Percentiles rank a stretch among this genome's conserved stretches.
phyloP scores from a whole-genome alignment of 106 monocot genomes.

The Dactylorhiza incarnata region DNA sequence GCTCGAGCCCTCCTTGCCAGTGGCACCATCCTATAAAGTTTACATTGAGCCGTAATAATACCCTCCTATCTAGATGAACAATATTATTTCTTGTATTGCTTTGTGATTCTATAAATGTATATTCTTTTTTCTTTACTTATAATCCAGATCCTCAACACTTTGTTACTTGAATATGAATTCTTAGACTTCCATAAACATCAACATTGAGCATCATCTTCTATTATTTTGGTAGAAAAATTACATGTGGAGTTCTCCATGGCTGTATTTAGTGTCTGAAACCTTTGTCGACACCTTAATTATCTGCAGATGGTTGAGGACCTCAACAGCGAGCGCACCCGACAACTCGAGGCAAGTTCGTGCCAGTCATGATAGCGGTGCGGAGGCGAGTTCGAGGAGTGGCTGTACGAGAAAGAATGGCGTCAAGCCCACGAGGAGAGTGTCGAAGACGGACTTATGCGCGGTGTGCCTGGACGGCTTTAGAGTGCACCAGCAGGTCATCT shows the following conservation, averaged over 20 bases:
- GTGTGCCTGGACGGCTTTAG: constrained; percentile 44
- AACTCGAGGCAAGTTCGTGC: background rate
- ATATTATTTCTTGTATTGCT: too few relatives aligned
- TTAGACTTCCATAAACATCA: background rate
- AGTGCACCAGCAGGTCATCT: constrained; percentile 13
- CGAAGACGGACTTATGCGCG: constrained; percentile 31
- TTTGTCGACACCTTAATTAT: background rate
- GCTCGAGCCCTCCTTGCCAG: too few relatives aligned
- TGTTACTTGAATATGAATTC: too few relatives aligned
- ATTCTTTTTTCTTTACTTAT: too few relatives aligned
- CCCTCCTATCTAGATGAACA: too few relatives aligned
- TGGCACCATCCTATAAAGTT: too few relatives aligned
- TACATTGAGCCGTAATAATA: too few relatives aligned
- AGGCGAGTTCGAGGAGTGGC: background rate
- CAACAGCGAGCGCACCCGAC: background rate
- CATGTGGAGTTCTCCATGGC: background rate
- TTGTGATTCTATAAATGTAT: too few relatives aligned
- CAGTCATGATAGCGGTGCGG: background rate
- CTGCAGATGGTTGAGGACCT: constrained; percentile 8
- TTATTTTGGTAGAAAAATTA: background rate
- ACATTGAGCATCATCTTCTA: background rate
- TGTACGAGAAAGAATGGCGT: too few relatives aligned
- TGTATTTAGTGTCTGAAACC: background rate
- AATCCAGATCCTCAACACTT: too few relatives aligned
- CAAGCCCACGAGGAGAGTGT: constrained; percentile 15